A percentile compares a stretch with the other conserved stretches of the same genome.
Evolutionary conservation across 495 filamentous ascomycete genomes (phyloP).

Genomic region (Evansstolkia leycettana): DNA sequence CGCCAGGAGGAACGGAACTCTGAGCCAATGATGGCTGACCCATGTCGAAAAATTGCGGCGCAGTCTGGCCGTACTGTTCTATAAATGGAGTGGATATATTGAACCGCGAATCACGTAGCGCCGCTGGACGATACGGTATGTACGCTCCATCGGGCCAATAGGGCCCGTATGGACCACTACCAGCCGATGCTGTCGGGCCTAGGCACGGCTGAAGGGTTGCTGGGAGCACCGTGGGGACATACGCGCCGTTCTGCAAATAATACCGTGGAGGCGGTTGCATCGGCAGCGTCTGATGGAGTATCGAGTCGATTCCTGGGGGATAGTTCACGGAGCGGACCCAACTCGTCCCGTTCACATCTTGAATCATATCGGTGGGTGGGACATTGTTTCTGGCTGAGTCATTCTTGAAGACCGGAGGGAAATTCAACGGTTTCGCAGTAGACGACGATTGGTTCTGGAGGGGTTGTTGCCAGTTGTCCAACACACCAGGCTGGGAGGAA

Average conservation of each 20-base stretch:
- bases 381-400: conserved; percentile 14
- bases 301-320: conserved; percentile 34
- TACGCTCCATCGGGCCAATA: conserved; percentile 71
- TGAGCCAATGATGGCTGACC: conserved; percentile 18
- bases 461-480: conserved; percentile 21
- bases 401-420: conserved; percentile 31
- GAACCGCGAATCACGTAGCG: conserved; percentile 48
- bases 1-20: conserved; percentile 12
- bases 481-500: conserved; percentile 14
- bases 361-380: conserved; percentile 18
- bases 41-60: conserved; percentile 15
- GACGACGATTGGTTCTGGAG: conserved; percentile 14
- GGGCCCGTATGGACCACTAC: conserved; percentile 57
- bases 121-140: conserved; percentile 61
- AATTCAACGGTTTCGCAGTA: conserved; percentile 22
- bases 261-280: conserved; percentile 24
- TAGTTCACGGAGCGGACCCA: conserved; percentile 35
- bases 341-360: conserved; percentile 24
- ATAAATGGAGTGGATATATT: conserved; percentile 13
- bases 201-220: conserved; percentile 57
- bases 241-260: conserved; percentile 33
- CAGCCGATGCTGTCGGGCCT: conserved; percentile 63
- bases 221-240: conserved; percentile 56
- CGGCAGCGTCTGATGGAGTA: conserved; percentile 36
- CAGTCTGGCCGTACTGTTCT: conserved; percentile 8